Percentiles rank a stretch among this genome's conserved stretches.
Evolutionary conservation across 2,329 filamentous ascomycete species (phyloP).

Genomic region (Penicillium sp.): DNA sequence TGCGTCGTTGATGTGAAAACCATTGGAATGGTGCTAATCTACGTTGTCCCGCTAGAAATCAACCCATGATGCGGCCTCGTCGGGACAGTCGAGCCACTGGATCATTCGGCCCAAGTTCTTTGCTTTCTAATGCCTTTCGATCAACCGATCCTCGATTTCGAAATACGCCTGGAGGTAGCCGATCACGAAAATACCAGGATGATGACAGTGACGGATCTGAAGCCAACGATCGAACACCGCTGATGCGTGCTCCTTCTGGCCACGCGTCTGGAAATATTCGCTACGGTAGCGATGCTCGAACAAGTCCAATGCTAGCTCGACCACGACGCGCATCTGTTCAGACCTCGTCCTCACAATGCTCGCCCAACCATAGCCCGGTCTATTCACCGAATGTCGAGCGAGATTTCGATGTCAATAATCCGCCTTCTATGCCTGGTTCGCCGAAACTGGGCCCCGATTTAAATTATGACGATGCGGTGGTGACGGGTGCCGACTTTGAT

Average conservation of each 20-base stretch:
- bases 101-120: conserved; percentile 35
- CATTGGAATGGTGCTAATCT: conserved; percentile 8
- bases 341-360: conserved; percentile 28
- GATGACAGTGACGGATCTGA: conserved; percentile 33
- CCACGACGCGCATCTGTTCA: conserved; percentile 25
- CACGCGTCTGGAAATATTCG: conserved; percentile 32
- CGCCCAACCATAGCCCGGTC: conserved; percentile 23
- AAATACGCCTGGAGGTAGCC: conserved; percentile 33
- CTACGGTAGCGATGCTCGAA: conserved; percentile 30
- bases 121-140: conserved; percentile 36
- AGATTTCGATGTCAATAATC: conserved; percentile 60
- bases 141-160: conserved; percentile 36
- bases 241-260: conserved; percentile 40
- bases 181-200: conserved; percentile 15
- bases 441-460: conserved; percentile 50
- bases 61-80: conserved; percentile 58
- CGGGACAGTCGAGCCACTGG: conserved; percentile 47
- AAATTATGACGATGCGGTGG: conserved; percentile 51
- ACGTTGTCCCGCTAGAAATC: conserved; percentile 44
- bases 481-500: conserved; percentile 41
- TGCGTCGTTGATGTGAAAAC: neutral
- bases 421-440: conserved; percentile 56
- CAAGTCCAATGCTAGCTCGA: conserved; percentile 23
- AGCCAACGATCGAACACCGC: conserved; percentile 50
- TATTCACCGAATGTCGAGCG: conserved; percentile 23